Conservation (phyloP, 176 grass and related monocot species). For the Musa itinerans region DNA sequence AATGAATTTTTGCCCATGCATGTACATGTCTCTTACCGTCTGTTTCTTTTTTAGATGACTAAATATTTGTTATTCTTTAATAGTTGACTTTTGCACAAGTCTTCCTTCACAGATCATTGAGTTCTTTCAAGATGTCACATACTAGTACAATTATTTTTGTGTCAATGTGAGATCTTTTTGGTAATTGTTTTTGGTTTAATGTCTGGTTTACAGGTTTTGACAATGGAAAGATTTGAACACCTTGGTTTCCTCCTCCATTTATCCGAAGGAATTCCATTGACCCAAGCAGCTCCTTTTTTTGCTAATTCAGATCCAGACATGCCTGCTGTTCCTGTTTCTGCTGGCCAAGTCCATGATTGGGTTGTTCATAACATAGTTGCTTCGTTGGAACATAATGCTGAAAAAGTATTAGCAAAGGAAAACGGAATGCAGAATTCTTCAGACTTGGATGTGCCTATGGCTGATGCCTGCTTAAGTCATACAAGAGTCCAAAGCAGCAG, state of each 20-base stretch:
- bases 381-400: conserved; percentile 18
- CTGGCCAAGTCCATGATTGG: conserved; percentile 23
- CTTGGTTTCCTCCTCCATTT: conserved; percentile 20
- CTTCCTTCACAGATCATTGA: neutral
- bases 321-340: conserved; percentile 19
- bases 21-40: neutral
- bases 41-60: neutral
- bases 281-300: conserved; percentile 24
- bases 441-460: conserved; percentile 22
- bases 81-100: neutral
- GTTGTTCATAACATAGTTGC: conserved; percentile 20
- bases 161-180: neutral
- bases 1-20: neutral
- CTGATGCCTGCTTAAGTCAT: conserved; percentile 19
- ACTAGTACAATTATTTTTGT: neutral
- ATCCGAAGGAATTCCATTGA: conserved; percentile 19
- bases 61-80: neutral
- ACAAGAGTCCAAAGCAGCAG: conserved; percentile 5
- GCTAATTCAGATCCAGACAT: conserved; percentile 30
- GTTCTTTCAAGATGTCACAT: neutral
- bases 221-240: conserved; percentile 19
- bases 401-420: conserved; percentile 20
- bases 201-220: conserved; percentile 15
- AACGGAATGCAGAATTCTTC: conserved; percentile 6
- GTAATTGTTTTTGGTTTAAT: neutral